Base-by-base conservation (phyloP, 495 filamentous ascomycete species). In the Platismatia glauca region DNA sequence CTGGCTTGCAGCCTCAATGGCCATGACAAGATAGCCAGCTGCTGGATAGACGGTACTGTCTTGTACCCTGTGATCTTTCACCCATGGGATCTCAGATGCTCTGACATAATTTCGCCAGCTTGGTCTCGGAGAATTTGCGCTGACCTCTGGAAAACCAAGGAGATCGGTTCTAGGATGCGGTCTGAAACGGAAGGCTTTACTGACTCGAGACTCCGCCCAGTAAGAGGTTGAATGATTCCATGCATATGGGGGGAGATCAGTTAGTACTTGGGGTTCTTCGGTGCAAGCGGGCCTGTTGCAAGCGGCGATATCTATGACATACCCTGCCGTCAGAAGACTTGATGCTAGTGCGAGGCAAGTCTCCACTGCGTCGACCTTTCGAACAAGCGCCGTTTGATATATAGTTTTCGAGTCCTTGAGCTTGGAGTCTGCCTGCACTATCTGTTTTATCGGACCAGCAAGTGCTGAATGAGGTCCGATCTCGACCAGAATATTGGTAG, bases 381-480 rank as follows among this genome's bases (percentile, higher is more conserved):
- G 37, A 13, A 64, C 29, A 15, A 64, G 50, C 27, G 56, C 57
- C 22, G 56, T 34, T 1, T 38, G 20, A 43, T 64, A 64, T 22
- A 16, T 31, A 15, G 41, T 7, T 8, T 8, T 8, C 3, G 38
- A 39, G 12, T 7, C 27, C 33, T 33, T 46, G 1, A 27, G 7
- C 27, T 59, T 39, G 16, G 44, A 5, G 18, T 62, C 41, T 18
- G 35, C 34, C 31, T 80, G 77, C 20, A 64, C 34, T 22, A 78
- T 84, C 60, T 86, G 80, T 62, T 78, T 79, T 24, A 86, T 68
- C 2, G 85, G 84, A 0, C 81, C 81, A 46, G 81, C 74, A 1
- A 90, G 73, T 0, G 84, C 81, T 6, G 77, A 72, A 61, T 89
- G 86, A 16, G 87, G 85, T 0, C 87, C 87, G 29, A 88, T 73